phyloP scores from a whole-genome alignment of 2,329 filamentous ascomycete species.

The Sclerotinia minor region DNA sequence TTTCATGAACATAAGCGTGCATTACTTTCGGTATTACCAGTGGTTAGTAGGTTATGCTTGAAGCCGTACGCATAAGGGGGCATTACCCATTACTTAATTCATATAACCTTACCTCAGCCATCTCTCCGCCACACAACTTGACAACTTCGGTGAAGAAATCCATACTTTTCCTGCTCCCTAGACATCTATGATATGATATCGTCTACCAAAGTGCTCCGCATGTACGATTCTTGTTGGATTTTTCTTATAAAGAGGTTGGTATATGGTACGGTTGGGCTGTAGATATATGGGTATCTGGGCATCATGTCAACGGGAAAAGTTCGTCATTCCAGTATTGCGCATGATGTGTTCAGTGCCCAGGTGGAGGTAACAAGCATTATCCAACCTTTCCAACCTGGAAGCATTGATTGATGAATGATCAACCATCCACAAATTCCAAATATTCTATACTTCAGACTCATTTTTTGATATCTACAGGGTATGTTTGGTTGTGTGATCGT shows the following conservation, averaged over 20 bases:
- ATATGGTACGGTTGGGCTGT: conserved; percentile 17
- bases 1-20: not conserved
- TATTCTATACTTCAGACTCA: conserved; percentile 10
- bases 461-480: conserved; percentile 15
- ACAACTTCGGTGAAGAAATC: conserved; percentile 4
- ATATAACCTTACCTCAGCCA: not conserved
- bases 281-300: conserved; percentile 15
- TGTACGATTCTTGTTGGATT: not conserved
- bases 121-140: conserved; percentile 17
- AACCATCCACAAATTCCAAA: conserved; percentile 15
- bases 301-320: conserved; percentile 6
- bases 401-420: conserved; percentile 25
- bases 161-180: conserved; percentile 1
- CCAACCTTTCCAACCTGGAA: conserved; percentile 19
- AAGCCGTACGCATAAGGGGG: not conserved
- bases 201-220: not conserved
- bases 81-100: conserved; percentile 15
- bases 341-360: conserved; percentile 25
- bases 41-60: not conserved
- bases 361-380: conserved; percentile 22
- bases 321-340: conserved; percentile 24
- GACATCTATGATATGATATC: not conserved
- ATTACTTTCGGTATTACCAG: conserved; percentile 11
- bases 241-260: conserved; percentile 15
- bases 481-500: conserved; percentile 23